phyloP scores from a whole-genome alignment of 2,329 filamentous ascomycete genomes.

The Fusarium sarcochroum region DNA sequence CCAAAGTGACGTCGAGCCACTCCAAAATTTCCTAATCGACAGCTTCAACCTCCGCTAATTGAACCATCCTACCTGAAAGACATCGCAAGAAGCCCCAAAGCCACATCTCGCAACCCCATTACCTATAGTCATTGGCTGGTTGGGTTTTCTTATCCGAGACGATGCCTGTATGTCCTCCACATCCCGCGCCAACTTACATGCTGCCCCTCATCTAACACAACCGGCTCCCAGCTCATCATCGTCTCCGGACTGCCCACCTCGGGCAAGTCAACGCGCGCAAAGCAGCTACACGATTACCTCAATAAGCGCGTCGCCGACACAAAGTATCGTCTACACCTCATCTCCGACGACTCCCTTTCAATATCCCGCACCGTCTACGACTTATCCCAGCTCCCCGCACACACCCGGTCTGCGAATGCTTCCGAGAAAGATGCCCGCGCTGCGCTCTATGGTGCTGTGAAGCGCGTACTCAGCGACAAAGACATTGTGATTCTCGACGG shows the following conservation, averaged over 20 bases:
- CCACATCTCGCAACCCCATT: neutral
- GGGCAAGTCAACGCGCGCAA: conserved; percentile 76
- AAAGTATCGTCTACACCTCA: conserved; percentile 77
- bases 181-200: neutral
- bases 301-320: conserved; percentile 65
- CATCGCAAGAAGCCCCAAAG: conserved; percentile 3
- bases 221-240: conserved; percentile 70
- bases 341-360: conserved; percentile 79
- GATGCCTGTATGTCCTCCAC: conserved; percentile 45
- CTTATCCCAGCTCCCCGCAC: conserved; percentile 68
- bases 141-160: conserved; percentile 11
- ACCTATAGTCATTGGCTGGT: neutral
- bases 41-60: conserved; percentile 18
- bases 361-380: conserved; percentile 81
- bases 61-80: neutral
- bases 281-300: conserved; percentile 77
- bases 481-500: conserved; percentile 86
- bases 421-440: conserved; percentile 87
- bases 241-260: conserved; percentile 77
- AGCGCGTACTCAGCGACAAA: conserved; percentile 78
- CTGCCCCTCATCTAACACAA: conserved; percentile 25
- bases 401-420: conserved; percentile 78
- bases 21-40: conserved; percentile 28
- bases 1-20: conserved; percentile 36
- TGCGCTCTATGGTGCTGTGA: conserved; percentile 81